Evolutionary conservation across 2,329 filamentous ascomycete genomes (phyloP), one percentile per base, ranked within the genome.

Genomic region (Canariomyces notabilis): DNA sequence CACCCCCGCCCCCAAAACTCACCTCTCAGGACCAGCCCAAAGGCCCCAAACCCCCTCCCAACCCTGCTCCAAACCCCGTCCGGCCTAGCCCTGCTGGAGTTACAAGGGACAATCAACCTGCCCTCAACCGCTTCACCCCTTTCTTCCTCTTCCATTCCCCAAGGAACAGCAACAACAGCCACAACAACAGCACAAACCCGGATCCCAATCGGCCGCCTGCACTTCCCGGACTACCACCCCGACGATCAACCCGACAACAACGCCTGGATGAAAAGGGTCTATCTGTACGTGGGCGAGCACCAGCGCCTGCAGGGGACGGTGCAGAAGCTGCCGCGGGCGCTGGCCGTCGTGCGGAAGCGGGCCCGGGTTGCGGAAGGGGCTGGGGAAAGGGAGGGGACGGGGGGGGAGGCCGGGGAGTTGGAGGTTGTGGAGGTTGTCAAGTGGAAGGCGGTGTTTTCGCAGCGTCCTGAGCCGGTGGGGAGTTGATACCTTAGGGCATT

Each of bases 71-170:
- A 90, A 58, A 96, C 91, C 1, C 93, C 93, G 0, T 83, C 86
- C 0, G 93, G 93, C 41, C 79, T 96, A 33, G 91, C 91, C 15
- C 75, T 98, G 37, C 74, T 98, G 47, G 93, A 97, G 69, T 79
- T 98, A 12, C 93, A 98, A 72, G 93, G 90, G 51, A 88, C 81
- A 12, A 83, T 98, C 68, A 91, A 96, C 65, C 73, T 89, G 1
- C 83, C 88, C 6, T 53, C 62, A 18, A 39, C 61, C n/a, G n/a
- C n/a, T n/a, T n/a, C n/a, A n/a, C n/a, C n/a, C n/a, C n/a, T n/a
- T n/a, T n/a, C n/a, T n/a, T n/a, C n/a, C n/a, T n/a, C n/a, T n/a
- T n/a, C n/a, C n/a, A n/a, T n/a, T n/a, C n/a, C n/a, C n/a, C n/a
- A n/a, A n/a, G n/a, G n/a, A n/a, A 5, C 51, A 67, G 29, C 61